Evolutionary conservation across 129 eudicot genomes (phyloP).

Genomic region (Deinandra increscens): DNA sequence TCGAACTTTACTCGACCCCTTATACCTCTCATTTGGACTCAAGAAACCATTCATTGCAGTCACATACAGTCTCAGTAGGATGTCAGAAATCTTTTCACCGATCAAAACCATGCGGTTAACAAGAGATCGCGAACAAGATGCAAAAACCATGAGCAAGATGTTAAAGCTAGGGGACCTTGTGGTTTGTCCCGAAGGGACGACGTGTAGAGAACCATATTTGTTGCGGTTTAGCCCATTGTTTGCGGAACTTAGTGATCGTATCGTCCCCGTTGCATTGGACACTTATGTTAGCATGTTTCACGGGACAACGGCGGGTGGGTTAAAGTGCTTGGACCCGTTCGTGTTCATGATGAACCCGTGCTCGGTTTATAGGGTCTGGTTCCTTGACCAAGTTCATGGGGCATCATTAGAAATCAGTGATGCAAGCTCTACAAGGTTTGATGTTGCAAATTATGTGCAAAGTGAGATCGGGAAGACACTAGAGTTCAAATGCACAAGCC

Average conservation of each 20-base stretch:
- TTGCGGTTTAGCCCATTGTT: slow-evolving; percentile 69
- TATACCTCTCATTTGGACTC: slow-evolving; percentile 44
- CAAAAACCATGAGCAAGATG: slow-evolving; percentile 43
- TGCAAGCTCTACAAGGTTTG: slow-evolving; percentile 31
- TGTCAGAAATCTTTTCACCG: slow-evolving; percentile 63
- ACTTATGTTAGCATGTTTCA: slow-evolving; percentile 58
- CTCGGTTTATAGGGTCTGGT: slow-evolving; percentile 43
- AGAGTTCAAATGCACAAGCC: slow-evolving; percentile 51
- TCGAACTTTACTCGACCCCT: slow-evolving; percentile 62
- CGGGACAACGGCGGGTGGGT: slow-evolving; percentile 73
- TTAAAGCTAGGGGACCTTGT: slow-evolving; percentile 59
- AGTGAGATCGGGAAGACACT: slow-evolving; percentile 52
- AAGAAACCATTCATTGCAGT: slow-evolving; percentile 50
- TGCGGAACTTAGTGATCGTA: slow-evolving; percentile 53
- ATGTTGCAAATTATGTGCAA: slow-evolving; percentile 61
- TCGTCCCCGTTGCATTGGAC: slow-evolving; percentile 70
- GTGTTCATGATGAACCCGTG: slow-evolving; percentile 70
- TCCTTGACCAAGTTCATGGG: slow-evolving; percentile 41
- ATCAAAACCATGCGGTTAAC: slow-evolving; percentile 60
- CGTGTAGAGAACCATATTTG: slow-evolving; percentile 76
- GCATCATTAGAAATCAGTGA: slow-evolving; percentile 15
- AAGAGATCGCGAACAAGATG: slow-evolving; percentile 50
- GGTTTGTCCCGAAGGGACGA: slow-evolving; percentile 87
- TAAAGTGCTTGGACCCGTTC: slow-evolving; percentile 62
- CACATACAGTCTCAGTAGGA: slow-evolving; percentile 58